Evolutionary conservation across 2,329 filamentous ascomycete genomes (phyloP).

Genomic region (Colletotrichum melonis): DNA sequence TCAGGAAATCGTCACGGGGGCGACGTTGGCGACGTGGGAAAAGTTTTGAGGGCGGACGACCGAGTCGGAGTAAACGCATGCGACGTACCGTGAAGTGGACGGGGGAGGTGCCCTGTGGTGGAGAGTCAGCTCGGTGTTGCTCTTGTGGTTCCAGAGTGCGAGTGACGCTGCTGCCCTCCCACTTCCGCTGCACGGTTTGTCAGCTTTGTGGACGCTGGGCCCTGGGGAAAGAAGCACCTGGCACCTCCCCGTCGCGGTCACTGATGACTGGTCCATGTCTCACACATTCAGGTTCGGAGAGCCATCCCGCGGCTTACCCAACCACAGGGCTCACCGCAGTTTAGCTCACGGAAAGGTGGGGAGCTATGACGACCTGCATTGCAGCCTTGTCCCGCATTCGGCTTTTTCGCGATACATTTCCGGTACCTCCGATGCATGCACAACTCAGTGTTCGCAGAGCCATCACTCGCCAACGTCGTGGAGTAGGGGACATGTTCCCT

Average conservation of each 20-base stretch:
- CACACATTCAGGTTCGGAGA: slow-evolving; percentile 8
- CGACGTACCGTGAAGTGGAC: slow-evolving; percentile 20
- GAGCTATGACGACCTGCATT: slow-evolving; percentile 38
- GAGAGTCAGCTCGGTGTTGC: slow-evolving; percentile 2
- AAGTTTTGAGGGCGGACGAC: slow-evolving; percentile 21
- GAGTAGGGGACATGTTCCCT: not conserved
- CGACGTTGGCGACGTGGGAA: slow-evolving; percentile 3
- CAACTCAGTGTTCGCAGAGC: not conserved
- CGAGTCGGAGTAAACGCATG: slow-evolving; percentile 27
- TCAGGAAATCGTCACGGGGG: not conserved
- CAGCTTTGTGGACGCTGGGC: slow-evolving; percentile 19
- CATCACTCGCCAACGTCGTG: not conserved
- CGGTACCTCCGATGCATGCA: slow-evolving; percentile 29
- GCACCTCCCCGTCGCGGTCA: too few relatives aligned
- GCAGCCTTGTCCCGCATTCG: slow-evolving; percentile 30
- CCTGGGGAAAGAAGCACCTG: not conserved
- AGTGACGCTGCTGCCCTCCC: slow-evolving; percentile 14
- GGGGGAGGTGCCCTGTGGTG: slow-evolving; percentile 16
- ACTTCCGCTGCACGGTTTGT: slow-evolving; percentile 24
- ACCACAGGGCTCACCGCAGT: slow-evolving; percentile 22
- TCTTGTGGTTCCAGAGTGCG: slow-evolving; percentile 21
- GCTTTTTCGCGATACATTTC: slow-evolving; percentile 23
- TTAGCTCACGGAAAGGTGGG: slow-evolving; percentile 32
- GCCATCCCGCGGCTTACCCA: slow-evolving; percentile 8
- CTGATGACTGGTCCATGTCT: too few relatives aligned